These are phyloP conservation scores for Paracoccidioides brasiliensis DNA, from an alignment of 2,329 filamentous ascomycete genomes.

Conservation along the genomic window DNA sequence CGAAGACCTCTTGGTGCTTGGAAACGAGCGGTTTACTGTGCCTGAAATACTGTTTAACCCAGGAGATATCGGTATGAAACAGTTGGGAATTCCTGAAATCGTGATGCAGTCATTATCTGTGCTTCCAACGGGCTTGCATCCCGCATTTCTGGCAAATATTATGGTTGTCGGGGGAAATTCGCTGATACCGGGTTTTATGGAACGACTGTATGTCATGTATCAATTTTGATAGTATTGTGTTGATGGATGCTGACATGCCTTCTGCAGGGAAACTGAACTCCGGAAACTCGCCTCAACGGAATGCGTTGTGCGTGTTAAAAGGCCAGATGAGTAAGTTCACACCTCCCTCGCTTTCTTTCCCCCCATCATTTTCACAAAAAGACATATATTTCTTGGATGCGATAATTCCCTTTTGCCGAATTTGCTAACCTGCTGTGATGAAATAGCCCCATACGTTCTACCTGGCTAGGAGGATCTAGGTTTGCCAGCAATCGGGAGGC, in stretches of 20 bases:
- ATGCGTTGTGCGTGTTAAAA: constrained; percentile 61
- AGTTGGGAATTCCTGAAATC: constrained; percentile 71
- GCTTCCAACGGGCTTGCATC: constrained; percentile 72
- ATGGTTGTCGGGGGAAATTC: constrained; percentile 80
- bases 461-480: constrained; percentile 73
- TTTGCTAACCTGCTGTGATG: constrained; percentile 1
- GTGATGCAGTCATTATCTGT: constrained; percentile 63
- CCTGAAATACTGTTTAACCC: constrained; percentile 86
- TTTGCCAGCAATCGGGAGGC: constrained; percentile 56
- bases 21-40: constrained; percentile 82
- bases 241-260: constrained; percentile 12
- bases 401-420: neutral
- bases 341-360: neutral
- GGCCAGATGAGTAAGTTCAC: constrained; percentile 46
- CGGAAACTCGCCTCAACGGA: constrained; percentile 60
- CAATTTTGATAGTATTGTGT: neutral
- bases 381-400: neutral
- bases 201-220: constrained; percentile 46
- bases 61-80: constrained; percentile 68
- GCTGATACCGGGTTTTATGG: constrained; percentile 65
- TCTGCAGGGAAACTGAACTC: constrained; percentile 49
- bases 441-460: constrained; percentile 55
- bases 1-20: constrained; percentile 74
- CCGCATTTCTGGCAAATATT: constrained; percentile 72
- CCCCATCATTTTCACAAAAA: neutral